phyloP scores from a whole-genome alignment of 2,329 filamentous ascomycete species.

The Curvularia eragrostidis region DNA sequence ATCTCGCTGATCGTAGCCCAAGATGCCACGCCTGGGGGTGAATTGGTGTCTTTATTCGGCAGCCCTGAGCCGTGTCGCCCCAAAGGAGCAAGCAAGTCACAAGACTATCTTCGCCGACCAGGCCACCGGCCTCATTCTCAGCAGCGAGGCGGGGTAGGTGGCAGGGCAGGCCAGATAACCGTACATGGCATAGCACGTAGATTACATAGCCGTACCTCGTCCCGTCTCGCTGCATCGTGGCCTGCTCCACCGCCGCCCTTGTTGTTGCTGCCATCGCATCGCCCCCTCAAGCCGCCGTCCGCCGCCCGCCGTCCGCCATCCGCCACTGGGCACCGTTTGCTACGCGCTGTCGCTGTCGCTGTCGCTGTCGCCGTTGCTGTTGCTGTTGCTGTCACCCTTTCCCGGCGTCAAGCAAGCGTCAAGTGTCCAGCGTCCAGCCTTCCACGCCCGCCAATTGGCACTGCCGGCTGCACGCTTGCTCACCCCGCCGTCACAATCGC shows the following conservation, averaged over 20 bases:
- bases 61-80: neutral
- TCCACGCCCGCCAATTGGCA: constrained; percentile 13
- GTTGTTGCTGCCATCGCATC: constrained; percentile 1
- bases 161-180: too few relatives aligned
- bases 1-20: constrained; percentile 19
- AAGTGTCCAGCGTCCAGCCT: constrained; percentile 11
- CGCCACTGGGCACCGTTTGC: neutral
- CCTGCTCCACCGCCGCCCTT: neutral
- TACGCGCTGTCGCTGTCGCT: neutral
- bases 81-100: constrained; percentile 11
- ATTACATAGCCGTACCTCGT: neutral
- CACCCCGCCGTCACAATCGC: constrained; percentile 11
- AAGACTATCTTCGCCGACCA: constrained; percentile 5
- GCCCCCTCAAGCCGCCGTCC: neutral
- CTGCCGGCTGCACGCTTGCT: constrained; percentile 10
- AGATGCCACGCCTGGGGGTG: constrained; percentile 8
- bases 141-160: too few relatives aligned
- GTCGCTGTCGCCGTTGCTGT: constrained; percentile 1
- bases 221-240: neutral
- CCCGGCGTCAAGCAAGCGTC: neutral
- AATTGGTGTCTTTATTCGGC: constrained; percentile 3
- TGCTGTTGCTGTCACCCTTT: neutral
- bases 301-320: neutral
- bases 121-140: neutral
- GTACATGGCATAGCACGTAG: neutral